Conservation (phyloP, 1,284 basidiomycete species). For the Cryptococcus neoformans region DNA sequence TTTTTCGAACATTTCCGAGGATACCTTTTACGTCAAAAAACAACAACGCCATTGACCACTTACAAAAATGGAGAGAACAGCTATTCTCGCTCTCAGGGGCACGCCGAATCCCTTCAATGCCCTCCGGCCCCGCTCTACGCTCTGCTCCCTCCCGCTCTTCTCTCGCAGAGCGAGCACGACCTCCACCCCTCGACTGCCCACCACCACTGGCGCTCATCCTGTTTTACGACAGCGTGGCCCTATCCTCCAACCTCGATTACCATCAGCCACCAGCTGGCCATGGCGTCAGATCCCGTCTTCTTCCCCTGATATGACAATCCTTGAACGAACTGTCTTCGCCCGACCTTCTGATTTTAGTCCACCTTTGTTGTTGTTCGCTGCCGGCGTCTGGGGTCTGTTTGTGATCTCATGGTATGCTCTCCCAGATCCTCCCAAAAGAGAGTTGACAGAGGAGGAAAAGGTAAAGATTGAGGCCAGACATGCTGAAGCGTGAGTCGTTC, state of each 20-base stretch:
- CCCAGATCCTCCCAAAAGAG: slow-evolving; percentile 4
- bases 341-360: slow-evolving; percentile 10
- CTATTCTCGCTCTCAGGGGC: too few relatives aligned
- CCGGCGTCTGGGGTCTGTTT: slow-evolving; percentile 11
- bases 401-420: slow-evolving; percentile 3
- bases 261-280: slow-evolving; percentile 8
- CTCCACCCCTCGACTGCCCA: too few relatives aligned
- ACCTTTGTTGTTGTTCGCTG: slow-evolving; percentile 3
- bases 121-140: background rate
- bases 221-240: too few relatives aligned
- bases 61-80: too few relatives aligned
- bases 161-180: too few relatives aligned
- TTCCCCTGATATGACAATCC: background rate
- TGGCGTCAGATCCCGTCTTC: slow-evolving; percentile 9
- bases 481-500: background rate
- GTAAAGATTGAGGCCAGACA: background rate
- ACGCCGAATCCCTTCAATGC: too few relatives aligned
- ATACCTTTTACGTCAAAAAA: too few relatives aligned
- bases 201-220: too few relatives aligned
- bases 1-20: too few relatives aligned
- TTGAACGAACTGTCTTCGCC: slow-evolving; percentile 13
- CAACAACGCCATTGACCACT: too few relatives aligned
- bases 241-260: too few relatives aligned
- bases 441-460: slow-evolving; percentile 9
- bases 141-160: background rate